Evolutionary conservation across 2,329 filamentous ascomycete genomes (phyloP).

Genomic region (Trichoderma sp.): DNA sequence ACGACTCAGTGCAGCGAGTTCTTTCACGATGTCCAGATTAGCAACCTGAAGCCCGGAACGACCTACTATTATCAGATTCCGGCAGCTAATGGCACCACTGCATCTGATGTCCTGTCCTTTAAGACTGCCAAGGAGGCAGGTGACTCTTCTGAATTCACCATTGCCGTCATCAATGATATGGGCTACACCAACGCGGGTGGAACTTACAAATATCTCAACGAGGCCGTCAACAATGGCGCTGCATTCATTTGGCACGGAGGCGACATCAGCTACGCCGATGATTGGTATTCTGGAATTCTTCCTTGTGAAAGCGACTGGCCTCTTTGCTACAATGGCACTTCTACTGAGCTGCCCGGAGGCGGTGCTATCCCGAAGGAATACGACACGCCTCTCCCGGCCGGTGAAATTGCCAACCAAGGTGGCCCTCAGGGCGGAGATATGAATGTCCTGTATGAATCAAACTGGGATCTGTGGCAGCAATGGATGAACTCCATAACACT

Average conservation of each 20-base stretch:
- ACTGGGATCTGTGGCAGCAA: conserved; percentile 11
- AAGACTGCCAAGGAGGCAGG: not conserved
- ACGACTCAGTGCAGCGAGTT: conserved; percentile 10
- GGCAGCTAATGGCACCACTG: conserved; percentile 5
- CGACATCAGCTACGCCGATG: conserved; percentile 7
- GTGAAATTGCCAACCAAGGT: conserved; percentile 5
- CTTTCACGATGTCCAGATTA: conserved; percentile 9
- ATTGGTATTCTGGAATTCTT: conserved; percentile 1
- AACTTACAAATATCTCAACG: conserved; percentile 4
- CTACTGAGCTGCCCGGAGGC: not conserved
- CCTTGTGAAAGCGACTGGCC: conserved; percentile 8
- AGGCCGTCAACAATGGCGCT: not conserved
- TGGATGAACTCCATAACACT: not conserved
- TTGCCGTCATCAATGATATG: conserved; percentile 6
- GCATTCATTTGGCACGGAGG: conserved; percentile 11
- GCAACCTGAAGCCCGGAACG: not conserved
- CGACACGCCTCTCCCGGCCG: not conserved
- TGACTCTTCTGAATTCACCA: not conserved
- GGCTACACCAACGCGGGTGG: conserved; percentile 4
- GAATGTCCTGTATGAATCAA: conserved; percentile 5
- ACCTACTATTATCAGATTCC: conserved; percentile 11
- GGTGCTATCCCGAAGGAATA: not conserved
- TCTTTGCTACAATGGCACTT: conserved; percentile 1
- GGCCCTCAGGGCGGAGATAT: conserved; percentile 1
- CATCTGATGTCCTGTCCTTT: conserved; percentile 4